Percentiles rank a stretch among this genome's conserved stretches.
Evolutionary conservation across 2,329 filamentous ascomycete species (phyloP).

Genomic region (Aspergillus vadensis): DNA sequence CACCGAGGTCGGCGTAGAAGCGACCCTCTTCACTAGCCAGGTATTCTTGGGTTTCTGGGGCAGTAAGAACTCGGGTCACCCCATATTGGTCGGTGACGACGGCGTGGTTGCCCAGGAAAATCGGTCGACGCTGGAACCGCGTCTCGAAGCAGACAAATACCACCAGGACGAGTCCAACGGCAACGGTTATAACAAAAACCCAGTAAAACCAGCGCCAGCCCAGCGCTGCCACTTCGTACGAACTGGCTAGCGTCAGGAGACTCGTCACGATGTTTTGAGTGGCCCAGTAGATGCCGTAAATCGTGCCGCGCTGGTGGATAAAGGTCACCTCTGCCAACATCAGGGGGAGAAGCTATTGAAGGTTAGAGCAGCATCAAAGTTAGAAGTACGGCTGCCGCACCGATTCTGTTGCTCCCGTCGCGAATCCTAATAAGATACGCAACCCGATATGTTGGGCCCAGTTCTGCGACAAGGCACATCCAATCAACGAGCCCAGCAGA

Average conservation of each 20-base stretch:
- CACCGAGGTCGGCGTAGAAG: not conserved
- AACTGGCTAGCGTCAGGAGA: constrained; percentile 37
- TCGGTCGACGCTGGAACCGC: constrained; percentile 37
- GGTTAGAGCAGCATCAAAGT: not conserved
- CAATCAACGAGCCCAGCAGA: constrained; percentile 37
- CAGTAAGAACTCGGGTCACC: constrained; percentile 38
- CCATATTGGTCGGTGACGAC: constrained; percentile 45
- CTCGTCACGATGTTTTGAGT: constrained; percentile 39
- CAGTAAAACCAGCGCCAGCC: constrained; percentile 49
- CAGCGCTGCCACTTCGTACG: constrained; percentile 39
- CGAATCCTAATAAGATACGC: constrained; percentile 41
- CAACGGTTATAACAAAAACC: constrained; percentile 41
- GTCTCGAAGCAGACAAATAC: constrained; percentile 47
- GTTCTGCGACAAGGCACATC: constrained; percentile 35
- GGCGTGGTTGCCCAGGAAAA: constrained; percentile 37
- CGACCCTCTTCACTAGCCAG: not conserved
- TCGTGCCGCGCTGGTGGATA: constrained; percentile 41
- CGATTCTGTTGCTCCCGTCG: constrained; percentile 44
- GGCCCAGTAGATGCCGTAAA: constrained; percentile 45
- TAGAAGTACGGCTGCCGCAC: constrained; percentile 8
- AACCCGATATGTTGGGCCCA: constrained; percentile 42
- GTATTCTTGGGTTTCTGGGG: constrained; percentile 29
- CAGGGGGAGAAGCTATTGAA: constrained; percentile 36
- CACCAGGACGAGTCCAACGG: constrained; percentile 39
- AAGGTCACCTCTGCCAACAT: constrained; percentile 46